Percentiles rank a stretch among this genome's conserved stretches.
phyloP scores from a whole-genome alignment of 495 filamentous ascomycete species.

The Rhypophila decipiens region DNA sequence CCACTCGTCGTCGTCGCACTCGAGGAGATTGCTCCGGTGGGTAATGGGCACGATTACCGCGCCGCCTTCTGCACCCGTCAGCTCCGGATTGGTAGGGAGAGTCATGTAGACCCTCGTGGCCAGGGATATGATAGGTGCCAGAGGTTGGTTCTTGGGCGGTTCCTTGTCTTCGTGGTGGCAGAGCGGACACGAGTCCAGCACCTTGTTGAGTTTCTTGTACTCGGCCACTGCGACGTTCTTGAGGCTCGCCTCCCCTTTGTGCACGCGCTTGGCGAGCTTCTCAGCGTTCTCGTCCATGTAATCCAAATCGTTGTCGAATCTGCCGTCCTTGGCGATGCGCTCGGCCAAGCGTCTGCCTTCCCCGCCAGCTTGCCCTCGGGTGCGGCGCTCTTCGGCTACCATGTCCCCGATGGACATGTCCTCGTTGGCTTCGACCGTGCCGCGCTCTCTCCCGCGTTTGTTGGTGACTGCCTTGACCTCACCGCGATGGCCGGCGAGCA shows the following conservation, averaged over 20 bases:
- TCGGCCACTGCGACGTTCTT: constrained; percentile 84
- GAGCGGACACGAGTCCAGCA: constrained; percentile 82
- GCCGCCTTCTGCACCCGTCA: constrained; percentile 61
- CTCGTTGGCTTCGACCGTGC: constrained; percentile 79
- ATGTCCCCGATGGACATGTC: constrained; percentile 96
- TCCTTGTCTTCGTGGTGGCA: constrained; percentile 88
- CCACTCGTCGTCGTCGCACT: constrained; percentile 99
- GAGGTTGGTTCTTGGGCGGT: constrained; percentile 53
- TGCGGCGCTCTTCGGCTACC: constrained; percentile 86
- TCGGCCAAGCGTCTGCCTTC: constrained; percentile 81
- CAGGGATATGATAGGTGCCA: constrained; percentile 83
- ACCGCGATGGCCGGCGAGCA: constrained; percentile 70
- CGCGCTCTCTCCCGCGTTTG: constrained; percentile 73
- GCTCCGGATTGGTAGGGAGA: constrained; percentile 82
- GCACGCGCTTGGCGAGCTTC: constrained; percentile 83
- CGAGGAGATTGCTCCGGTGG: constrained; percentile 83
- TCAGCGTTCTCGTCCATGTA: constrained; percentile 96
- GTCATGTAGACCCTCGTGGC: constrained; percentile 85
- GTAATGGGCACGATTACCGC: constrained; percentile 85
- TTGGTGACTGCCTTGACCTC: constrained; percentile 71
- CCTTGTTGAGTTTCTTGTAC: constrained; percentile 82
- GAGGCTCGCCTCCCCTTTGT: constrained; percentile 81
- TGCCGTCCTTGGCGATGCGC: constrained; percentile 83
- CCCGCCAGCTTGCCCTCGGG: constrained; percentile 68
- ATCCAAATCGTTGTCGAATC: constrained; percentile 89